A percentile compares a stretch with the other conserved stretches of the same genome.
These are phyloP conservation scores for Pugionium dolabratum DNA, from an alignment of 345 rosid species.

Conservation along the genomic window DNA sequence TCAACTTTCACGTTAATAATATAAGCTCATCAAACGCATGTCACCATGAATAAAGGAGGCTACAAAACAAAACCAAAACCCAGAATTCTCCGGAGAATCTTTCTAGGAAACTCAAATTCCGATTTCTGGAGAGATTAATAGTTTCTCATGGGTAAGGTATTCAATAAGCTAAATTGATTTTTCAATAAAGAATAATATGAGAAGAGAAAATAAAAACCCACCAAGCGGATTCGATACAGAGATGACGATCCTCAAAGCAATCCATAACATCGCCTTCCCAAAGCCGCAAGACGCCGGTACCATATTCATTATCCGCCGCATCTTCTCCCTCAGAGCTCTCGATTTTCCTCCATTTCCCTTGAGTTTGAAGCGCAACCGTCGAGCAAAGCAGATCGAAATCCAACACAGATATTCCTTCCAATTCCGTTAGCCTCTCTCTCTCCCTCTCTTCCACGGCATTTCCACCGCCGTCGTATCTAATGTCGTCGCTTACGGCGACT, in stretches of 20 bases:
- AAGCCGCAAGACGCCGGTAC: conserved; percentile 78
- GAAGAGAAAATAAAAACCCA: conserved; percentile 31
- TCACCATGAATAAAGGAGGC: background rate
- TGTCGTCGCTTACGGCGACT: conserved; percentile 16
- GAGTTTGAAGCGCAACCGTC: conserved; percentile 86
- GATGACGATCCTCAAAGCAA: conserved; percentile 73
- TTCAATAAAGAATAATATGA: background rate
- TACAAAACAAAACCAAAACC: background rate
- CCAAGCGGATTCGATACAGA: conserved; percentile 83
- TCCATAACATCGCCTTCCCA: conserved; percentile 94
- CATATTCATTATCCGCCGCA: conserved; percentile 43
- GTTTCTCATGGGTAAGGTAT: background rate
- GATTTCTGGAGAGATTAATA: background rate
- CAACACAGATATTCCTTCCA: conserved; percentile 67
- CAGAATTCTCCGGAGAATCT: background rate
- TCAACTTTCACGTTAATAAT: background rate
- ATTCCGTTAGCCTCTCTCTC: conserved; percentile 45
- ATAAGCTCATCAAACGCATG: conserved; percentile 3
- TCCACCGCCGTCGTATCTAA: conserved; percentile 2
- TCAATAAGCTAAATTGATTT: conserved; percentile 7
- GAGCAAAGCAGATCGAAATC: conserved; percentile 92
- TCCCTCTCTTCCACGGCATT: conserved; percentile 33
- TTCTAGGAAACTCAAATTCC: background rate
- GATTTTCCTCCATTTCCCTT: conserved; percentile 72
- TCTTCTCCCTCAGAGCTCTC: conserved; percentile 41